Base-by-base conservation (phyloP, 169 alveolate species). In the Theileria equi region DNA sequence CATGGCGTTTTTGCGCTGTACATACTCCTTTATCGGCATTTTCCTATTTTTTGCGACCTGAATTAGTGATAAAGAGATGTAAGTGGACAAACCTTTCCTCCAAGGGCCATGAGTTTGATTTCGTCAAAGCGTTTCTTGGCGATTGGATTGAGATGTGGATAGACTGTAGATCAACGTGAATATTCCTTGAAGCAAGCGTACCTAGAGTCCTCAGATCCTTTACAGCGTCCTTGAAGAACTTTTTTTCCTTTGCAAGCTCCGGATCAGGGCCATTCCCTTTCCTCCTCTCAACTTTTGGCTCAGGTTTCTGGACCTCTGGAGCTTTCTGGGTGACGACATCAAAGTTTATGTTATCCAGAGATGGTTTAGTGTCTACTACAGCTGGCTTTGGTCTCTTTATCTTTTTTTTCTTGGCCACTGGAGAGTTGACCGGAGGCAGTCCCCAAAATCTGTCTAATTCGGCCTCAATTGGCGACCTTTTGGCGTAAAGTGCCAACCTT, bases 11-110 rank as follows among this genome's bases (percentile, higher is more conserved):
- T 72, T 58, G 10, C 91, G 43, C 44, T 60, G 80, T 63, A 76
- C 49, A 52, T 77, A 84, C 57, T 85, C 91, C 32, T 81, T 80
- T 44, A 80, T 80, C 28, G 88, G 91, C 79, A 85, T 64, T 65
- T 80, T 80, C 38, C 82, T 34, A 28, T 77, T 65, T 31, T 77
- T 58, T 17, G 73, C 60, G 31, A 77, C 77, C 86, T 77, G 61
- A 21, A 41, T 5, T 26, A 1, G 11, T n/a, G 29, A 10, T 21
- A 64, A 49, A 17, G n/a, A 10, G 58, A 28, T 10, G 11, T 13
- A 54, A 54, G 19, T 26, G 48, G 32, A 2, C 71, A 40, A 28
- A 77, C 86, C 81, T 77, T 77, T 4, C 86, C 86, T 13, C 86
- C 80, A 8, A 77, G 52, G 28, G 86, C 86, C 16, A 25, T 7